Conservation (phyloP, 495 filamentous ascomycete genomes). For the Cercophora sp. region DNA sequence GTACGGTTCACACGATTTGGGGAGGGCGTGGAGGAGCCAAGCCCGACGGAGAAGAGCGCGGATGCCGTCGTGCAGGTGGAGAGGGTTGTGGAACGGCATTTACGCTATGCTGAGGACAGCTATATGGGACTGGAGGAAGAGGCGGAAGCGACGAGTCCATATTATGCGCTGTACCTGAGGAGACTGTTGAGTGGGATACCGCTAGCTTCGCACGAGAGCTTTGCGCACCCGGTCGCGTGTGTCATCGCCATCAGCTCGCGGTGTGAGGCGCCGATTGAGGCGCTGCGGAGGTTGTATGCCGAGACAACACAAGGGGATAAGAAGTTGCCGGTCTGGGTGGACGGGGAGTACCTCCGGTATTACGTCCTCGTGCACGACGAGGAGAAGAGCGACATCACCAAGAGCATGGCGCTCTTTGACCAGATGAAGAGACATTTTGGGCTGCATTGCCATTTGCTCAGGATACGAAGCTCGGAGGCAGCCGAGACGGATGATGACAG, state of each 20-base stretch:
- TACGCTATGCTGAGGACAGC: slow-evolving; percentile 49
- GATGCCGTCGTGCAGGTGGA: slow-evolving; percentile 42
- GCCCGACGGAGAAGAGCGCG: slow-evolving; percentile 19
- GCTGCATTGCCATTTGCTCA: slow-evolving; percentile 86
- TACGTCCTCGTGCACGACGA: slow-evolving; percentile 98
- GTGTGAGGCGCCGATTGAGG: slow-evolving; percentile 74
- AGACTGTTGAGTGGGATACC: slow-evolving; percentile 75
- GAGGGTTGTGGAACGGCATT: slow-evolving; percentile 49
- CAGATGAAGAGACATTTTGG: slow-evolving; percentile 98
- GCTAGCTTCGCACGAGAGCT: slow-evolving; percentile 81
- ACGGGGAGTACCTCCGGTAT: slow-evolving; percentile 86
- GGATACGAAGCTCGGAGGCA: slow-evolving; percentile 78
- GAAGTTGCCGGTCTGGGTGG: slow-evolving; percentile 73
- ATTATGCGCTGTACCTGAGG: slow-evolving; percentile 77
- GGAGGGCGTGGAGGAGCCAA: slow-evolving; percentile 55
- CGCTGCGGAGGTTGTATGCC: slow-evolving; percentile 73
- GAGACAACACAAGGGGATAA: slow-evolving; percentile 66
- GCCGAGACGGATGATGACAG: slow-evolving; percentile 91
- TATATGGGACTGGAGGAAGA: slow-evolving; percentile 38
- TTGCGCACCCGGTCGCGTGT: slow-evolving; percentile 92
- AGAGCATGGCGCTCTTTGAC: slow-evolving; percentile 83
- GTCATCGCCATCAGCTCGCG: slow-evolving; percentile 91
- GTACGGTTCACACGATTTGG: slow-evolving; percentile 72
- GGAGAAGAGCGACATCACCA: slow-evolving; percentile 84
- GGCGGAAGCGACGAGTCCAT: slow-evolving; percentile 49